phyloP scores from a whole-genome alignment of 2,329 filamentous ascomycete species.

The Coniochaeta sp. region DNA sequence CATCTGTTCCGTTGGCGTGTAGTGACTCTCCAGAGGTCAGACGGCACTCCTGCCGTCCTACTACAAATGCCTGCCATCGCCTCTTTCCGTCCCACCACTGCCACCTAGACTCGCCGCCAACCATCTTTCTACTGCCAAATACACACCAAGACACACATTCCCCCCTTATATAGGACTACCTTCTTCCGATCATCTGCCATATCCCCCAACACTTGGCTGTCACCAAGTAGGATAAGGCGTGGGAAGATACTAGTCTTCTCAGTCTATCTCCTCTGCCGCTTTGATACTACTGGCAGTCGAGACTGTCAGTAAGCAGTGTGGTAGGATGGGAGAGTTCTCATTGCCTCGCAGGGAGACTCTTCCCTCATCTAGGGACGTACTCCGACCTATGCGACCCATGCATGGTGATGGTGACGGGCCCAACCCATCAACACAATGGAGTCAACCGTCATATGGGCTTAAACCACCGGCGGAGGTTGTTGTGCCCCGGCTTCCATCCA shows the following conservation, averaged over 20 bases:
- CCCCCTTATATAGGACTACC: background rate
- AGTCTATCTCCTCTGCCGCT: background rate
- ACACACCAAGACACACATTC: background rate
- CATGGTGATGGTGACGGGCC: background rate
- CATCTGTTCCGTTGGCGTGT: background rate
- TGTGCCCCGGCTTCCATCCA: background rate
- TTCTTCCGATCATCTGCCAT: background rate
- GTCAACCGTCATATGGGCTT: background rate
- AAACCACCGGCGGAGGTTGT: background rate
- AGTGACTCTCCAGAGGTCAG: background rate
- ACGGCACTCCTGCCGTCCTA: background rate
- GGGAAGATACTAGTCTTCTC: constrained; percentile 1
- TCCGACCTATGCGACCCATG: background rate
- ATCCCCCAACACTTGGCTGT: background rate
- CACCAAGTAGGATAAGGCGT: background rate
- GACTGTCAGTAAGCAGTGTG: background rate
- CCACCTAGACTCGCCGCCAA: background rate
- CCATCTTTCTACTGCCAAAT: background rate
- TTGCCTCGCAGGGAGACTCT: background rate
- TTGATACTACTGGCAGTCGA: background rate
- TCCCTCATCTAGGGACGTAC: background rate
- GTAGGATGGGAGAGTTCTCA: background rate
- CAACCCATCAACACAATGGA: background rate
- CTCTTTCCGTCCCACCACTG: background rate
- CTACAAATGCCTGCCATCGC: constrained; percentile 1